Percentiles rank a stretch among this genome's conserved stretches.
Evolutionary conservation across 2,329 filamentous ascomycete genomes (phyloP).

Genomic region (Thelonectria rubi): DNA sequence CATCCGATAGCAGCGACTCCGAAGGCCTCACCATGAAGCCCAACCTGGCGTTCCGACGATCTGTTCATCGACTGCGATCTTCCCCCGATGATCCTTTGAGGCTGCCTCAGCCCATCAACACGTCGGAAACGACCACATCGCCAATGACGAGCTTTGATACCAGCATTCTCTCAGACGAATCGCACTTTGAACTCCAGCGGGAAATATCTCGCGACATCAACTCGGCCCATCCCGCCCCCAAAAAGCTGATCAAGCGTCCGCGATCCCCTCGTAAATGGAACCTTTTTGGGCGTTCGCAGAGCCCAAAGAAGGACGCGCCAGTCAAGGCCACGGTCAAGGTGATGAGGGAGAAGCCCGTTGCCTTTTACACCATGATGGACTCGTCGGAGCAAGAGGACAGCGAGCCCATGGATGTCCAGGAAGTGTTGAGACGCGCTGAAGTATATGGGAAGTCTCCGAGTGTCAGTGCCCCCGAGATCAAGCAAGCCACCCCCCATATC

Average conservation of each 20-base stretch:
- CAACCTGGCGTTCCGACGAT: conserved; percentile 64
- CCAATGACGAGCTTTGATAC: conserved; percentile 67
- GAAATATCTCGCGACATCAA: conserved; percentile 47
- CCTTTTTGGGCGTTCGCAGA: conserved; percentile 66
- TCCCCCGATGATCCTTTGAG: conserved; percentile 56
- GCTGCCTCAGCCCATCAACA: conserved; percentile 64
- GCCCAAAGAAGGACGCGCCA: conserved; percentile 51
- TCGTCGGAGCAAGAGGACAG: conserved; percentile 64
- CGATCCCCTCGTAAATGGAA: conserved; percentile 71
- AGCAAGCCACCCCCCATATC: conserved; percentile 28
- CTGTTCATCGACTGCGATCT: conserved; percentile 60
- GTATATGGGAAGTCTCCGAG: conserved; percentile 44
- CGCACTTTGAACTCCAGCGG: conserved; percentile 53
- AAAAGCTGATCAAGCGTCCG: conserved; percentile 64
- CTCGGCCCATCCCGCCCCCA: conserved; percentile 49
- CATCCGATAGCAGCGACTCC: conserved; percentile 67
- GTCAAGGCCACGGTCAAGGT: conserved; percentile 60
- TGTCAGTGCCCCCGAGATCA: conserved; percentile 26
- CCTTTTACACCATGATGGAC: conserved; percentile 71
- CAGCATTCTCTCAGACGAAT: conserved; percentile 66
- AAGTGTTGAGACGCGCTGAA: conserved; percentile 61
- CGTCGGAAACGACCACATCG: conserved; percentile 53
- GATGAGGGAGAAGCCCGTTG: conserved; percentile 60
- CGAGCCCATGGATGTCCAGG: conserved; percentile 50
- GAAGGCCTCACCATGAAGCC: conserved; percentile 58